phyloP scores from a whole-genome alignment of 306 rosid species.

The Vigna unguiculata region DNA sequence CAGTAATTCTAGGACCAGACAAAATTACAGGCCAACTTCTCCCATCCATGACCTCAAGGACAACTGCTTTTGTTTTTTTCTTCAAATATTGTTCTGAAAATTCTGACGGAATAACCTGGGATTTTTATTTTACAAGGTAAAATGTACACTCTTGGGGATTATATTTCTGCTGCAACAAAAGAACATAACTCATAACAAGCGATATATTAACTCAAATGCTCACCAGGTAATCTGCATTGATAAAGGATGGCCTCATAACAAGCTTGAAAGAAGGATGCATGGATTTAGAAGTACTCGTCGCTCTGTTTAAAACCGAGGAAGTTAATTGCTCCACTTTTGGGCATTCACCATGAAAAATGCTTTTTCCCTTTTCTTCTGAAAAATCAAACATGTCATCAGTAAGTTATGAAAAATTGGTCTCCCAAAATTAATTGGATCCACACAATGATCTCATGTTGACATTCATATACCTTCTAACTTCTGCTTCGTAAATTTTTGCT shows the following conservation, averaged over 20 bases:
- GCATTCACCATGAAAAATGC: background rate
- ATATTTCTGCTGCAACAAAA: background rate
- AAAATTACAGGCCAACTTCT: constrained; percentile 1
- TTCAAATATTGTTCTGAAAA: constrained; percentile 5
- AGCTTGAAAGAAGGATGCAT: background rate
- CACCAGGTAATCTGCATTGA: background rate
- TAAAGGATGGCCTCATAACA: background rate
- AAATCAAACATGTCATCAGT: background rate
- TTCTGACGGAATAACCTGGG: background rate
- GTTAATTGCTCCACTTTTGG: background rate
- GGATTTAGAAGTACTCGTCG: background rate
- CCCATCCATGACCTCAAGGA: background rate
- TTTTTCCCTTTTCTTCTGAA: constrained; percentile 1
- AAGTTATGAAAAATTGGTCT: background rate
- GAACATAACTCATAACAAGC: background rate
- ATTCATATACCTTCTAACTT: constrained; percentile 15
- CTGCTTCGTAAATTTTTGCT: too few relatives aligned
- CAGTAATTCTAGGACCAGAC: background rate
- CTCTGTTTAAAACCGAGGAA: background rate
- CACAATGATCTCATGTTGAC: background rate
- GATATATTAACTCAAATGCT: background rate
- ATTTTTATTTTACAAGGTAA: background rate
- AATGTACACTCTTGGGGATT: too few relatives aligned
- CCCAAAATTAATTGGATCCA: background rate
- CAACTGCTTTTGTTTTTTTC: background rate